These are phyloP conservation scores for Epicoccum sorghinum DNA, from an alignment of 2,329 filamentous ascomycete genomes.

Conservation along the genomic window DNA sequence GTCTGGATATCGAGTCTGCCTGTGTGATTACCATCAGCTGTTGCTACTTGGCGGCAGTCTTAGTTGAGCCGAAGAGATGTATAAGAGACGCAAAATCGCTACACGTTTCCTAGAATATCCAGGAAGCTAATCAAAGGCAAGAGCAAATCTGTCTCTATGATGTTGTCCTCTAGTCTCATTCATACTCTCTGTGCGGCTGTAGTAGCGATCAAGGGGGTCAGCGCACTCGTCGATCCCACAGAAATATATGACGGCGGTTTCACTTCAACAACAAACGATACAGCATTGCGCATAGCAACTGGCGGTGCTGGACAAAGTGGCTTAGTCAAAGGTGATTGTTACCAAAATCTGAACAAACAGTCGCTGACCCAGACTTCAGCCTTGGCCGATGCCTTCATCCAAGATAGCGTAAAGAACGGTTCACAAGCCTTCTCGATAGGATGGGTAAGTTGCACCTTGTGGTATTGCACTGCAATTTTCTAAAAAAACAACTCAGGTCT, in stretches of 20 bases:
- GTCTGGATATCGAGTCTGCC: too few relatives aligned
- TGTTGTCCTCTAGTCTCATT: not conserved
- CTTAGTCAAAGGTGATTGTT: constrained; percentile 36
- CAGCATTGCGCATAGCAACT: constrained; percentile 42
- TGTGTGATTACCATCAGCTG: too few relatives aligned
- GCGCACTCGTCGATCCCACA: constrained; percentile 24
- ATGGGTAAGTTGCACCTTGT: constrained; percentile 40
- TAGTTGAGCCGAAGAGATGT: not conserved
- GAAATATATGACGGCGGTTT: constrained; percentile 30
- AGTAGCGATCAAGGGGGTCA: not conserved
- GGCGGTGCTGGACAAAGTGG: constrained; percentile 50
- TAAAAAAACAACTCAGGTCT: constrained; percentile 22
- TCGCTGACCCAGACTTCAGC: constrained; percentile 19
- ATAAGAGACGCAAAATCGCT: not conserved
- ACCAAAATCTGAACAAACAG: too few relatives aligned
- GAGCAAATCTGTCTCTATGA: not conserved
- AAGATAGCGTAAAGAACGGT: constrained; percentile 37
- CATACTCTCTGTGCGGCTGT: not conserved
- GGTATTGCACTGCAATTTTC: too few relatives aligned
- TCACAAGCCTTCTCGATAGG: constrained; percentile 49
- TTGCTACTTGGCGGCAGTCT: too few relatives aligned
- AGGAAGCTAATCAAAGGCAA: not conserved
- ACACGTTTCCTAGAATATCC: not conserved
- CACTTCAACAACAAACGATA: constrained; percentile 8
- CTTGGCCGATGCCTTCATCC: constrained; percentile 49